A percentile compares a stretch with the other conserved stretches of the same genome.
Conservation (phyloP, 371 early-diverging fungal genomes). For the Rhizopus sp. region DNA sequence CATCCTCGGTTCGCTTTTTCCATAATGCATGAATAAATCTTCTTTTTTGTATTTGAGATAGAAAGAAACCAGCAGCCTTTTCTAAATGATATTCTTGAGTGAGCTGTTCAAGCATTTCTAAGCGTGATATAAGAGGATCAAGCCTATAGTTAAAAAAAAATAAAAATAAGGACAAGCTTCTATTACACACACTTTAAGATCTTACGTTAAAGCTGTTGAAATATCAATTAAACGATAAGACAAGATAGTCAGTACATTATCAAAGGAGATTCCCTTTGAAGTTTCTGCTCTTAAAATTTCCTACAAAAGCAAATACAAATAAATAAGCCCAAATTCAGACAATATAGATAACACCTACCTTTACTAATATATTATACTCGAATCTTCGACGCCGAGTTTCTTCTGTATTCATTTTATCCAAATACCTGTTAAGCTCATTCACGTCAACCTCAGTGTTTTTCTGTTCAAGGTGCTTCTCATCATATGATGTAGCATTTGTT, state of each 20-base stretch:
- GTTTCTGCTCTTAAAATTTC: slow-evolving; percentile 45
- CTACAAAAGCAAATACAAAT: slow-evolving; percentile 15
- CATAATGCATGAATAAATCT: slow-evolving; percentile 43
- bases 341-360: slow-evolving; percentile 24
- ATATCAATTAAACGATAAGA: slow-evolving; percentile 55
- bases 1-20: slow-evolving; percentile 49
- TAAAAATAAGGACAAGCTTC: neutral
- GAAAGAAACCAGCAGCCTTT: slow-evolving; percentile 47
- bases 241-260: slow-evolving; percentile 52
- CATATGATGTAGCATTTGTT: slow-evolving; percentile 7
- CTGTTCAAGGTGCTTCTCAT: neutral
- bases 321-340: neutral
- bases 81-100: slow-evolving; percentile 45
- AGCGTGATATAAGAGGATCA: slow-evolving; percentile 40
- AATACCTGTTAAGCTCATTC: slow-evolving; percentile 24
- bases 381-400: slow-evolving; percentile 37
- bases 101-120: slow-evolving; percentile 45
- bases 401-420: slow-evolving; percentile 27
- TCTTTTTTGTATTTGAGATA: slow-evolving; percentile 40
- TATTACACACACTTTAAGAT: neutral
- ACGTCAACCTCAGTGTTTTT: slow-evolving; percentile 16
- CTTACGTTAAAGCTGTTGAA: slow-evolving; percentile 55
- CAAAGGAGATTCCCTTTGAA: slow-evolving; percentile 56
- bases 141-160: slow-evolving; percentile 22
- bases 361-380: slow-evolving; percentile 52